Conservation (phyloP, 2,329 filamentous ascomycete genomes). For the Fusarium sulawesiense region DNA sequence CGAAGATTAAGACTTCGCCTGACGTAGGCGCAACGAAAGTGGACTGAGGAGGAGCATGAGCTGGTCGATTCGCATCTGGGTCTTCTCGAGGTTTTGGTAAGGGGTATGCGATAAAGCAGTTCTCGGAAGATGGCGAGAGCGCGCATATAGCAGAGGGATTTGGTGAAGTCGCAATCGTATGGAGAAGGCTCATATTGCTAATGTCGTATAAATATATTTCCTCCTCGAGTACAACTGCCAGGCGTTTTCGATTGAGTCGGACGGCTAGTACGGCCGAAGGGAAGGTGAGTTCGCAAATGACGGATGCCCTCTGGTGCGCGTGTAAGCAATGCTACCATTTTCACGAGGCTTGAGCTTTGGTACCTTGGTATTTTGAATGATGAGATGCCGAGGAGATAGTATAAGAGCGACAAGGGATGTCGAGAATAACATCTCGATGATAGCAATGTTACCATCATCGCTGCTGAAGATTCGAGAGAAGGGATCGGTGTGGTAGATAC, state of each 20-base stretch:
- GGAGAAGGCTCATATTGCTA: conserved; percentile 95
- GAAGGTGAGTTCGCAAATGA: conserved; percentile 98
- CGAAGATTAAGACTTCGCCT: conserved; percentile 93
- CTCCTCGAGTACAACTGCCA: conserved; percentile 93
- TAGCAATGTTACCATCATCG: conserved; percentile 92
- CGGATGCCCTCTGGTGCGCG: conserved; percentile 68
- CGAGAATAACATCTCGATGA: conserved; percentile 98
- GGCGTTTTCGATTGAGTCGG: conserved; percentile 90
- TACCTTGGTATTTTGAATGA: conserved; percentile 98
- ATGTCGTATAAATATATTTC: conserved; percentile 99
- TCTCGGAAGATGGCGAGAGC: conserved; percentile 92
- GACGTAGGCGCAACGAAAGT: conserved; percentile 85
- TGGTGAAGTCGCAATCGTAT: conserved; percentile 92
- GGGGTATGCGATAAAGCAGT: conserved; percentile 95
- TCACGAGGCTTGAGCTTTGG: conserved; percentile 17
- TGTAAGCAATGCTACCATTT: conserved; percentile 28
- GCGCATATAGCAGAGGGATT: conserved; percentile 93
- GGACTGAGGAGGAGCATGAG: conserved; percentile 85
- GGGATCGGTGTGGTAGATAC: conserved; percentile 95
- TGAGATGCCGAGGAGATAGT: conserved; percentile 87
- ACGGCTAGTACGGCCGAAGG: conserved; percentile 96
- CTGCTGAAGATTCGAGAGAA: conserved; percentile 96
- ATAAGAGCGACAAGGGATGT: conserved; percentile 96
- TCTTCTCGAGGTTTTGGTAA: conserved; percentile 79
- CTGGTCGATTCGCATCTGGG: conserved; percentile 68